Evolutionary conservation across 345 rosid genomes (phyloP).

Genomic region (Melaleuca quinquenervia): DNA sequence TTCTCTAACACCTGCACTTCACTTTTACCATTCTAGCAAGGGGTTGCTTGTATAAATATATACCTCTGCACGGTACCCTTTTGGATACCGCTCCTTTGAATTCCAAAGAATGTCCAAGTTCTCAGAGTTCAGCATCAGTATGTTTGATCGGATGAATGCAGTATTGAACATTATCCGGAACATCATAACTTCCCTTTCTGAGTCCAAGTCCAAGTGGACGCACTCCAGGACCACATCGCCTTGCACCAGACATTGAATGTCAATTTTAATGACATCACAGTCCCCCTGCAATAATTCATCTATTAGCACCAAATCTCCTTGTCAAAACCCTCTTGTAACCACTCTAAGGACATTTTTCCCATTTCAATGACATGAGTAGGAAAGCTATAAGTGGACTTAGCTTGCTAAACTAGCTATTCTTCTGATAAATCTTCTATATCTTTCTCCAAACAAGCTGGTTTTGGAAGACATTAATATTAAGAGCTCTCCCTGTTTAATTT

Average conservation of each 20-base stretch:
- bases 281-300: constrained; percentile 52
- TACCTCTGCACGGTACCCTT: constrained; percentile 96
- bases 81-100: constrained; percentile 85
- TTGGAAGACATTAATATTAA: background rate
- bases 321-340: background rate
- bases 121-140: constrained; percentile 85
- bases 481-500: background rate
- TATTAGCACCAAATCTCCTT: background rate
- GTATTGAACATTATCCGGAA: constrained; percentile 96
- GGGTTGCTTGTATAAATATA: background rate
- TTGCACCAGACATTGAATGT: constrained; percentile 91
- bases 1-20: background rate
- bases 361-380: background rate
- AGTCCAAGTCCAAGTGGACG: constrained; percentile 83
- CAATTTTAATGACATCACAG: constrained; percentile 93
- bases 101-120: constrained; percentile 98
- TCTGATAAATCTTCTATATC: background rate
- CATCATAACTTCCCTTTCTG: constrained; percentile 97
- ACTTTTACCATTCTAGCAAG: background rate
- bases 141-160: constrained; percentile 95
- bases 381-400: background rate
- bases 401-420: background rate
- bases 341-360: background rate
- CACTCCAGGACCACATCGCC: constrained; percentile 98
- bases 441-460: background rate